phyloP scores from a whole-genome alignment of 2,329 filamentous ascomycete genomes.

The Fusarium verticillioides region DNA sequence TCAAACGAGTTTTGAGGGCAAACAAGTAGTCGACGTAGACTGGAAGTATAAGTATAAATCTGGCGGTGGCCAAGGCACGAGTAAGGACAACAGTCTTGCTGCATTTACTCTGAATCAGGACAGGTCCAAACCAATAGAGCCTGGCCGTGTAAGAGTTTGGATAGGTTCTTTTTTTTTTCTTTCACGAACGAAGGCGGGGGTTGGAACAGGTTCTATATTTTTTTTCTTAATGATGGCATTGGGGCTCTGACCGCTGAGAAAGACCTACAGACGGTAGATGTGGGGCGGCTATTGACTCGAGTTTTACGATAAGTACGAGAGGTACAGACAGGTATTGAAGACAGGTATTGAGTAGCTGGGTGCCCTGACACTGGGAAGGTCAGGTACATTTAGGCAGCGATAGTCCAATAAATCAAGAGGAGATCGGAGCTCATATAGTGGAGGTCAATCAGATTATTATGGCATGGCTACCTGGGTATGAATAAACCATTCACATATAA shows the following conservation, averaged over 20 bases:
- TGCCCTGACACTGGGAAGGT: background rate
- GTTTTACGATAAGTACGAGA: background rate
- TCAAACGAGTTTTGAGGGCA: conserved; percentile 4
- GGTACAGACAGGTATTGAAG: background rate
- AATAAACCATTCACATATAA: background rate
- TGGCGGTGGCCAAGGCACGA: conserved; percentile 28
- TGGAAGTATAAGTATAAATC: background rate
- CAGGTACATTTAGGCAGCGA: conserved; percentile 1
- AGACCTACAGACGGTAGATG: conserved; percentile 15
- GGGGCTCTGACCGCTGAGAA: conserved; percentile 38
- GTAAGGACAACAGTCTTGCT: conserved; percentile 30
- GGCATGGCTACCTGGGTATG: background rate
- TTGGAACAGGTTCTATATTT: conserved; percentile 13
- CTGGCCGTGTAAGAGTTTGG: conserved; percentile 9
- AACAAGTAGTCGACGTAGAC: background rate
- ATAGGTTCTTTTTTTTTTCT: background rate
- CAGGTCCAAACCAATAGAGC: conserved; percentile 18
- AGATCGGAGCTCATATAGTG: background rate
- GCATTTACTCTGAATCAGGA: conserved; percentile 32
- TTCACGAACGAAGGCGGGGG: conserved; percentile 7
- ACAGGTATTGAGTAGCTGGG: background rate
- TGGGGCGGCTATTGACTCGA: conserved; percentile 26
- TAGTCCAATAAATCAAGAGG: background rate
- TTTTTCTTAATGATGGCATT: conserved; percentile 32
- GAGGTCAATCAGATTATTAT: background rate